These are phyloP conservation scores for Mrakia gelida DNA, from an alignment of 768 basidiomycete species.

Conservation along the genomic window DNA sequence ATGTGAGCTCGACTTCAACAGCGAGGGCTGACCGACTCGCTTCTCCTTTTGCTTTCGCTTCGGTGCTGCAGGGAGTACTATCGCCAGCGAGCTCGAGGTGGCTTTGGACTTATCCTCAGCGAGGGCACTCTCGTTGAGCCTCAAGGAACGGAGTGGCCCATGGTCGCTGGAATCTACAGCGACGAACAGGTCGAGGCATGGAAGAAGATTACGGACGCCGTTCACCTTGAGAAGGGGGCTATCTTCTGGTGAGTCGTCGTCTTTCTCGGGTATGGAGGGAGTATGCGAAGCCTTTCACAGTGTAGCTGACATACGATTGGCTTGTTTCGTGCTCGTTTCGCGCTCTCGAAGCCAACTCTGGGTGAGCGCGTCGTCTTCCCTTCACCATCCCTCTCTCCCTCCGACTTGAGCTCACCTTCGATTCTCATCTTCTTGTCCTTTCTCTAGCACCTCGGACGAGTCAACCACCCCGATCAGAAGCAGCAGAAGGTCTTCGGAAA, in stretches of 20 bases:
- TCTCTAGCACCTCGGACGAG: not conserved
- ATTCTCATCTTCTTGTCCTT: not conserved
- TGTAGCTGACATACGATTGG: too few species aligned
- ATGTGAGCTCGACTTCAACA: not conserved
- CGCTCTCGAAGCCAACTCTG: not conserved
- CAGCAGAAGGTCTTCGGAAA: conserved; percentile 4
- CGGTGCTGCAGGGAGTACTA: not conserved
- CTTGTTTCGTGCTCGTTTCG: not conserved
- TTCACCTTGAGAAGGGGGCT: not conserved
- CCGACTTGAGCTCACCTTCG: not conserved
- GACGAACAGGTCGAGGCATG: conserved; percentile 21
- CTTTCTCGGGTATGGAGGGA: too few species aligned
- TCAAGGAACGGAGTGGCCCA: not conserved
- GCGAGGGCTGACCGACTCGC: not conserved
- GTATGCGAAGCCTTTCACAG: too few species aligned
- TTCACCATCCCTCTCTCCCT: too few species aligned
- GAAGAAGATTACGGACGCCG: conserved; percentile 22
- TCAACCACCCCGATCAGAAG: not conserved
- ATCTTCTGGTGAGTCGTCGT: not conserved
- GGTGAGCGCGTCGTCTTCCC: too few species aligned
- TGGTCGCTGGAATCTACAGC: not conserved
- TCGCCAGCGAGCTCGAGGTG: not conserved
- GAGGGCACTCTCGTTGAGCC: not conserved
- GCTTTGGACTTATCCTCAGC: not conserved
- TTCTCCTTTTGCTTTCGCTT: not conserved